Evolutionary conservation across 306 rosid genomes (phyloP), one percentile per base, ranked within the genome.

Genomic region (Trifolium pratense): DNA sequence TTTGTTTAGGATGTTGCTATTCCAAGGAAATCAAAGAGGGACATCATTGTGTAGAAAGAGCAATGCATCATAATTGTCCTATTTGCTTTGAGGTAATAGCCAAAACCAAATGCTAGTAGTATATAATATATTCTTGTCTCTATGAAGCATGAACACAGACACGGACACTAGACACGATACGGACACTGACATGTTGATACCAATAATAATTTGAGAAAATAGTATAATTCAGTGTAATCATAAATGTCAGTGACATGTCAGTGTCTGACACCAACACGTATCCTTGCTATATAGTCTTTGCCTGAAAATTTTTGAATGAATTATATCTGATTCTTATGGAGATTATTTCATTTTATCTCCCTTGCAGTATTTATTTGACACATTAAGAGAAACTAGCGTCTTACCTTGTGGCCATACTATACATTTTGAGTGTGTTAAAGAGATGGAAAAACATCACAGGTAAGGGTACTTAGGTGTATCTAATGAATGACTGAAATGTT

Each of bases 371-470:
- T 80, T 92, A 13, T 92, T 92, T 16, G 98, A 90, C 31, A 81
- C 98, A 36, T 60, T 79, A 80, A 78, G 70, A 40, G 93, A 84
- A 58, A 86, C 89, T 68, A 83, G 86, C 0, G 91, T 90, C 79
- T 85, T 92, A 76, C 97, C 85, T 13, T 92, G 98, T 37, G 98
- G 97, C 3, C 98, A 92, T 69, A 90, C 98, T 5, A 89, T 92
- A 63, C 98, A 92, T 83, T 78, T 89, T 71, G 92, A 86, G 53
- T 93, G 98, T 49, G 82, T 90, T 9, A 77, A 72, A 77, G 93
- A 90, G 85, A 90, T 93, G 98, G 86, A 77, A 83, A 71, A 68
- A 49, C 97, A 89, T 74, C 86, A 46, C 48, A 83, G 87, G 98
- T 92, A 81, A 84, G 45, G 85, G 29, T 37, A 26, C 70, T 55